phyloP scores from a whole-genome alignment of 1,284 basidiomycete genomes.

The Cryptococcus sp. region DNA sequence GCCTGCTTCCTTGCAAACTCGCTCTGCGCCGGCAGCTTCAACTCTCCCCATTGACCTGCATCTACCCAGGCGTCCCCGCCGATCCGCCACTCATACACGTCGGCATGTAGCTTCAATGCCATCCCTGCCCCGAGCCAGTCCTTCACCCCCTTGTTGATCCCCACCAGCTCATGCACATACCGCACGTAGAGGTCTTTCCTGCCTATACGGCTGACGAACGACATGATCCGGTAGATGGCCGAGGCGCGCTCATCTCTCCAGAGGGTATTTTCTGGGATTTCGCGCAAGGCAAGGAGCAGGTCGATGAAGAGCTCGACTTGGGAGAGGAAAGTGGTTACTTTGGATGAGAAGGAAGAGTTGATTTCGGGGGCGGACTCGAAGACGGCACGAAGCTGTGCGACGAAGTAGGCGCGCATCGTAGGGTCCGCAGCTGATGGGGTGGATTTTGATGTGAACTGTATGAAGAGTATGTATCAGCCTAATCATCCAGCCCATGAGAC shows the following conservation, averaged over 20 bases:
- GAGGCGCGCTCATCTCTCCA: conserved; percentile 92
- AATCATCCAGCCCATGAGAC: background rate
- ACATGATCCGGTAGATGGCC: conserved; percentile 86
- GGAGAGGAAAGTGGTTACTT: conserved; percentile 78
- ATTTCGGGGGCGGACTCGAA: conserved; percentile 75
- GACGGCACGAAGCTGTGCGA: conserved; percentile 81
- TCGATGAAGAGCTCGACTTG: conserved; percentile 92
- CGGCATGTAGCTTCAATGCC: conserved; percentile 87
- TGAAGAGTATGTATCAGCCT: background rate
- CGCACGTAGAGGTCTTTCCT: conserved; percentile 87
- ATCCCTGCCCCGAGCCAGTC: conserved; percentile 90
- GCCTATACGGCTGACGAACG: conserved; percentile 80
- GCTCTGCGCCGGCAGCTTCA: conserved; percentile 84
- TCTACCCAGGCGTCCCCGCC: conserved; percentile 64
- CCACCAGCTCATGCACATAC: conserved; percentile 87
- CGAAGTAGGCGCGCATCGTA: conserved; percentile 88
- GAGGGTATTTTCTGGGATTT: conserved; percentile 87
- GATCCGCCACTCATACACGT: conserved; percentile 85
- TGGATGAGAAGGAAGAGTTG: conserved; percentile 70
- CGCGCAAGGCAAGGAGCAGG: conserved; percentile 84
- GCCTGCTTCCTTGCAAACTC: conserved; percentile 94
- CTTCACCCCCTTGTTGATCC: conserved; percentile 59
- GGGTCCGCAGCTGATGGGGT: conserved; percentile 73
- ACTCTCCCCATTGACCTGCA: conserved; percentile 67
- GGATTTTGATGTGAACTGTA: conserved; percentile 29